A percentile compares a stretch with the other conserved stretches of the same genome.
phyloP scores from a whole-genome alignment of 2,329 filamentous ascomycete species.

The Alternaria alternata region DNA sequence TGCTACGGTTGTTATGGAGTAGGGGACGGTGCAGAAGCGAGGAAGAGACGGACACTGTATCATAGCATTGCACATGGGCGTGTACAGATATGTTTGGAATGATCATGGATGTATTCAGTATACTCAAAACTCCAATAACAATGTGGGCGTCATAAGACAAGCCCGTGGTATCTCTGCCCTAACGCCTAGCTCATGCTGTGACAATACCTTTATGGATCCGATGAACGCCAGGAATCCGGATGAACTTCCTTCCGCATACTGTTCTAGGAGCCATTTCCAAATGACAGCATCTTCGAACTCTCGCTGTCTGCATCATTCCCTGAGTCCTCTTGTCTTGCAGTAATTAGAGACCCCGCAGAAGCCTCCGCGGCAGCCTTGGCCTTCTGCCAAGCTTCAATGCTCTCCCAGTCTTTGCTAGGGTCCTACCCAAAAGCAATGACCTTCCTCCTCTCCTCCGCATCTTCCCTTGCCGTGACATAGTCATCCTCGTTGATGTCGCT shows the following conservation, averaged over 20 bases:
- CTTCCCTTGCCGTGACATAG: conserved; percentile 77
- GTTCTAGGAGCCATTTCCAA: neutral
- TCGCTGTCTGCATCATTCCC: neutral
- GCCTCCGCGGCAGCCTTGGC: neutral
- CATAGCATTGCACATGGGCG: conserved; percentile 45
- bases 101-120: conserved; percentile 43
- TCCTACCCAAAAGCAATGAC: conserved; percentile 53
- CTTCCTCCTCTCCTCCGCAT: conserved; percentile 64
- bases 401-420: neutral
- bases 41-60: conserved; percentile 35
- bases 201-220: neutral
- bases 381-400: neutral
- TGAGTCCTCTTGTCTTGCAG: neutral
- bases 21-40: conserved; percentile 47
- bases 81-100: conserved; percentile 51
- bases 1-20: conserved; percentile 91
- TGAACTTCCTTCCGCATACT: neutral
- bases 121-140: conserved; percentile 21
- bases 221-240: conserved; percentile 12
- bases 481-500: conserved; percentile 91
- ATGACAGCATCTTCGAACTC: neutral
- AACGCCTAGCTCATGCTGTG: conserved; percentile 39
- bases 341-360: neutral
- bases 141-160: conserved; percentile 24
- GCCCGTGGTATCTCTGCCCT: conserved; percentile 42